These are phyloP conservation scores for Colletotrichum brevisporum DNA, from an alignment of 2,329 filamentous ascomycete species.

Conservation along the genomic window DNA sequence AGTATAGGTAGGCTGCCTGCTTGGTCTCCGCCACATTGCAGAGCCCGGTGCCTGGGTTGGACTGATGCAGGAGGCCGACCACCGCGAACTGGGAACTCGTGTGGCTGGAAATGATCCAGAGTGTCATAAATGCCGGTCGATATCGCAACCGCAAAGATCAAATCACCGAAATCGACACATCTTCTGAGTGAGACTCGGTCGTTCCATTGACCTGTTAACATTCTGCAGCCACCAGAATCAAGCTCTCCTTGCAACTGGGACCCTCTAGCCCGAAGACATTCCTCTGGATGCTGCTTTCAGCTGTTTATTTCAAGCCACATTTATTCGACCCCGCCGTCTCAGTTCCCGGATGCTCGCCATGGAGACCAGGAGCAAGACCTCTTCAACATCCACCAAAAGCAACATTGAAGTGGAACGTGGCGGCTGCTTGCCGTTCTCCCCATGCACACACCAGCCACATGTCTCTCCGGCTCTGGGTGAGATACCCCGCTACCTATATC, in stretches of 20 bases:
- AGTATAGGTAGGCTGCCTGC: background rate
- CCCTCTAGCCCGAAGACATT: too few species aligned
- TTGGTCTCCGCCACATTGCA: background rate
- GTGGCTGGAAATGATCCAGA: background rate
- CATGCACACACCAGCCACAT: background rate
- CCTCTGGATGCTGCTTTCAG: background rate
- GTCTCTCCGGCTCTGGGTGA: background rate
- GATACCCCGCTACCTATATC: slow-evolving; percentile 14
- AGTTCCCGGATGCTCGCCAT: background rate
- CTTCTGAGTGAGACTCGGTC: too few species aligned
- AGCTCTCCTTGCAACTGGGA: too few species aligned
- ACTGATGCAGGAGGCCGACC: slow-evolving; percentile 18
- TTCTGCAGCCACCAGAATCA: too few species aligned
- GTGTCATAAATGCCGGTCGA: background rate
- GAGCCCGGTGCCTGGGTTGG: background rate
- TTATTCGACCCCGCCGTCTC: background rate
- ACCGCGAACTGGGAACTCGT: background rate
- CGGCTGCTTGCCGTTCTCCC: background rate
- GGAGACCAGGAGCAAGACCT: background rate
- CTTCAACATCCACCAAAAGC: background rate
- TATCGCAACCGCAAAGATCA: background rate
- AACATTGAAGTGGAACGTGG: too few species aligned
- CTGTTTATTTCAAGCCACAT: background rate
- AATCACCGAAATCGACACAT: too few species aligned
- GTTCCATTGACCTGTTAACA: too few species aligned